Conservation (phyloP, 305 asterid species). For the Plantago coronopus region DNA sequence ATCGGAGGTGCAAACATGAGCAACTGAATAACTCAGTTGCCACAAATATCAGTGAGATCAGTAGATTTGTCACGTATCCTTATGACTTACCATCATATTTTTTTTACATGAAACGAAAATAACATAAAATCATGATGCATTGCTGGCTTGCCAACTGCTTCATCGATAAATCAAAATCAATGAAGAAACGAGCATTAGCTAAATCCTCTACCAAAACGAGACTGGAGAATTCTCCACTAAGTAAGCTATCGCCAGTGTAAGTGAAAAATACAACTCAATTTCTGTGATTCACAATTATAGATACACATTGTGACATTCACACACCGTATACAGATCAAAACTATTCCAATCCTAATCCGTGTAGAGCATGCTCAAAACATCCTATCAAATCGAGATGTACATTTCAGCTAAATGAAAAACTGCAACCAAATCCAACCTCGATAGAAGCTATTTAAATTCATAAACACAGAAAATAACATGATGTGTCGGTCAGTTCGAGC, state of each 20-base stretch:
- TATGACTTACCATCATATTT: background rate
- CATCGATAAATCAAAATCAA: too few species aligned
- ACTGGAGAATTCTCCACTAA: background rate
- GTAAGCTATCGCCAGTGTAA: background rate
- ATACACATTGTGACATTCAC: too few species aligned
- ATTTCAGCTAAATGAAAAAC: background rate
- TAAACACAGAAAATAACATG: background rate
- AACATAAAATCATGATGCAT: background rate
- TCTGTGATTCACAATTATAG: too few species aligned
- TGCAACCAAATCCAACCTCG: background rate
- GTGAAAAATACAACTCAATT: background rate
- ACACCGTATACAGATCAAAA: background rate
- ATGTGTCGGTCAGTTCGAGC: background rate
- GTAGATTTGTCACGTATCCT: background rate
- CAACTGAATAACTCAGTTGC: background rate
- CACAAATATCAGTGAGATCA: background rate
- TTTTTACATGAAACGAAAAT: background rate
- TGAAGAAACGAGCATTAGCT: too few species aligned
- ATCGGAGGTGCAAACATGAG: background rate
- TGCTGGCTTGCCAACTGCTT: too few species aligned
- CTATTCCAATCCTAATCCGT: background rate
- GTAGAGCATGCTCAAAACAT: background rate
- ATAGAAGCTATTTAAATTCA: background rate
- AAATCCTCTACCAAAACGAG: too few species aligned
- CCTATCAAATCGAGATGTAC: background rate